Conservation (phyloP, 2,329 filamentous ascomycete species). For the Cordyceps cicadae region DNA sequence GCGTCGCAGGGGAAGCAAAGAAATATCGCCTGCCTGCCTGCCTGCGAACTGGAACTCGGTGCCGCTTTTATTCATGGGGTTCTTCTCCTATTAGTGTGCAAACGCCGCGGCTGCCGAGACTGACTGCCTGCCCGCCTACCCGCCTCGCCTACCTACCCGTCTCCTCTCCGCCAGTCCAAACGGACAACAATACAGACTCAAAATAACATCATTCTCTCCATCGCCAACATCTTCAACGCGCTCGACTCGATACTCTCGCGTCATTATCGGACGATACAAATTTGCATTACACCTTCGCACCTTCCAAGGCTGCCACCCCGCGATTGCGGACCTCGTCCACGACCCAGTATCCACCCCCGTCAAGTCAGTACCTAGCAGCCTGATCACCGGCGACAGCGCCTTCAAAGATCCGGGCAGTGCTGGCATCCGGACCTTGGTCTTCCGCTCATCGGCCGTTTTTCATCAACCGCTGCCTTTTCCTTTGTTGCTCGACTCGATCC, state of each 20-base stretch:
- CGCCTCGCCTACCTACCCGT: no score
- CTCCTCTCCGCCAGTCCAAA: neutral
- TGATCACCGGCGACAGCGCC: neutral
- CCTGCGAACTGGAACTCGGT: neutral
- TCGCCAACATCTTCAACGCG: neutral
- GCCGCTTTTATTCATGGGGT: neutral
- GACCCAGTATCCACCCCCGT: constrained; percentile 8
- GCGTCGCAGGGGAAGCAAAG: neutral
- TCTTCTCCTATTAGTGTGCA: neutral
- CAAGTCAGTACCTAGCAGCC: constrained; percentile 1
- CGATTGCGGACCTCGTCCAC: constrained; percentile 11
- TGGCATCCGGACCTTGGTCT: neutral
- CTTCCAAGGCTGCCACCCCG: neutral
- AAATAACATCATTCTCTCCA: neutral
- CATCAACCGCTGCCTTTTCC: no score
- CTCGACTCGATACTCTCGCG: neutral
- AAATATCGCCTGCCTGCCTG: neutral
- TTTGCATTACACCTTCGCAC: neutral
- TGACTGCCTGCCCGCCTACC: neutral
- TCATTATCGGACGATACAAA: neutral
- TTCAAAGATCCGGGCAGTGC: constrained; percentile 4
- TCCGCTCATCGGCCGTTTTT: neutral
- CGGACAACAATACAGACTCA: neutral
- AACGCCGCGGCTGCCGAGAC: constrained; percentile 2
- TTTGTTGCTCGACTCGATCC: neutral